phyloP scores from a whole-genome alignment of 805 yeast species.

The Pichia nanzhaoensis region DNA sequence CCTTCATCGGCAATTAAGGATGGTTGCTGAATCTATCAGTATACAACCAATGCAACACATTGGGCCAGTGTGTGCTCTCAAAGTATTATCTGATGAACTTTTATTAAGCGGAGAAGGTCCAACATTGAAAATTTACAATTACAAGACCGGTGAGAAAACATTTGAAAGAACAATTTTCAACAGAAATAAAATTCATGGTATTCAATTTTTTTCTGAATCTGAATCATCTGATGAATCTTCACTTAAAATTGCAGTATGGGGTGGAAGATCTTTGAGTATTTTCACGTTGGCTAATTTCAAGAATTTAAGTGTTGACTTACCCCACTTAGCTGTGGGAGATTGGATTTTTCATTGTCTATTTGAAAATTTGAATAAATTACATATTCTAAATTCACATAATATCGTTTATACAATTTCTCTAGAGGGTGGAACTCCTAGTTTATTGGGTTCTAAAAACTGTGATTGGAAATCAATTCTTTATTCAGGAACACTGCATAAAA shows the following conservation, averaged over 20 bases:
- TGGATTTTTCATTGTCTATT: slow-evolving; percentile 72
- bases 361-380: slow-evolving; percentile 33
- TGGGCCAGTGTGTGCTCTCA: slow-evolving; percentile 70
- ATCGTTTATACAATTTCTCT: slow-evolving; percentile 37
- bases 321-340: slow-evolving; percentile 58
- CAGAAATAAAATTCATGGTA: slow-evolving; percentile 81
- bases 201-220: slow-evolving; percentile 31
- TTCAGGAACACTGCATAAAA: slow-evolving; percentile 66
- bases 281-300: slow-evolving; percentile 29
- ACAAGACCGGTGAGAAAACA: slow-evolving; percentile 30
- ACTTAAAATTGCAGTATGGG: slow-evolving; percentile 42
- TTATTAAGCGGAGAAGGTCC: slow-evolving; percentile 72
- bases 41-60: slow-evolving; percentile 31
- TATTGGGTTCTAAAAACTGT: slow-evolving; percentile 36
- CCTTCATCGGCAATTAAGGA: not conserved
- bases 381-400: slow-evolving; percentile 76
- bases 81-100: slow-evolving; percentile 30
- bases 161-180: slow-evolving; percentile 43
- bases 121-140: slow-evolving; percentile 45
- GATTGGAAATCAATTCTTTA: slow-evolving; percentile 78
- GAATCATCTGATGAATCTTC: slow-evolving; percentile 21
- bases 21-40: not conserved
- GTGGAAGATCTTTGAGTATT: slow-evolving; percentile 63
- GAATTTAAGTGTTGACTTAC: slow-evolving; percentile 10
- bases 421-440: slow-evolving; percentile 14